These are phyloP conservation scores for Candolleomyces efflorescens DNA, from an alignment of 768 basidiomycete genomes.

Conservation along the genomic window DNA sequence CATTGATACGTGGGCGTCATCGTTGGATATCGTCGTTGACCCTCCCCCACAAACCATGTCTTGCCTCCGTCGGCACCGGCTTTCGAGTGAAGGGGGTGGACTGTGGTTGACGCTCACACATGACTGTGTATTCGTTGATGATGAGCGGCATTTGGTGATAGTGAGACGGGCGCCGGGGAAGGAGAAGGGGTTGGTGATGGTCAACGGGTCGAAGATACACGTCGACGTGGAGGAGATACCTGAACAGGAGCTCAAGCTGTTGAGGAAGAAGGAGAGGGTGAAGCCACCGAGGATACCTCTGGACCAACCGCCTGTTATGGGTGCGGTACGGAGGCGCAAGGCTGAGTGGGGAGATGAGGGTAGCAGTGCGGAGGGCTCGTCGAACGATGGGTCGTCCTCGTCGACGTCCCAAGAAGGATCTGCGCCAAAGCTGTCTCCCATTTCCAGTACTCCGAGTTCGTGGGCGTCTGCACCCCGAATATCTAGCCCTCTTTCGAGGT, in stretches of 20 bases:
- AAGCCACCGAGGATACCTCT: constrained; percentile 85
- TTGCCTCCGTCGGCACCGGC: constrained; percentile 80
- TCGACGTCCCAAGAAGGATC: not conserved
- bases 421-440: not conserved
- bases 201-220: constrained; percentile 81
- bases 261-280: constrained; percentile 80
- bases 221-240: constrained; percentile 89
- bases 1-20: constrained; percentile 80
- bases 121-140: constrained; percentile 70
- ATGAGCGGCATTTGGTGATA: constrained; percentile 71
- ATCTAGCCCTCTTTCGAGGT: constrained; percentile 65
- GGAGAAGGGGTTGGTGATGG: constrained; percentile 80
- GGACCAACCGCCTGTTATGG: constrained; percentile 85
- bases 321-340: constrained; percentile 61
- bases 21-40: constrained; percentile 86
- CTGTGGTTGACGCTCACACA: constrained; percentile 92
- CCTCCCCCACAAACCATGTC: constrained; percentile 84
- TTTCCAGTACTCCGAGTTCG: constrained; percentile 17
- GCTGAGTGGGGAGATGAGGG: constrained; percentile 69
- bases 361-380: constrained; percentile 7
- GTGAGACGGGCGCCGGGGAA: constrained; percentile 72
- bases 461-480: constrained; percentile 63
- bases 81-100: constrained; percentile 86
- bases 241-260: constrained; percentile 78
- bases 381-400: constrained; percentile 9